phyloP scores from a whole-genome alignment of 2,329 filamentous ascomycete genomes.

The Simplicillium sp. region DNA sequence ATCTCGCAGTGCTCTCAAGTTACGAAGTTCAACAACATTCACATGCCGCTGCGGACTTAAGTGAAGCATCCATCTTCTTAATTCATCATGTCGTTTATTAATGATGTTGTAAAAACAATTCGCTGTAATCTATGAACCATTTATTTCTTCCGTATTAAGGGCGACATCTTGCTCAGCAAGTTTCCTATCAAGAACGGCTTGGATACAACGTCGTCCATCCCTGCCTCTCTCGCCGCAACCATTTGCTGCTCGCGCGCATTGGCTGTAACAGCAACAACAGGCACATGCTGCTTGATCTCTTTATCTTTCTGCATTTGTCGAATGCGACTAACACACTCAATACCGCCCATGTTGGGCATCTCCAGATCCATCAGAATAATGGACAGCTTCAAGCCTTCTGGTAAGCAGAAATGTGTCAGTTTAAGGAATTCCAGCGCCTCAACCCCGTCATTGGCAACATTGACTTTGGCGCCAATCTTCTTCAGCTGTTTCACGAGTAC shows the following conservation, averaged over 20 bases:
- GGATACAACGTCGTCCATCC: conserved; percentile 43
- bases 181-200: conserved; percentile 47
- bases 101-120: too few relatives aligned
- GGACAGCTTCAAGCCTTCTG: conserved; percentile 18
- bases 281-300: conserved; percentile 21
- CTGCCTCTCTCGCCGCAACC: conserved; percentile 21
- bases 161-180: conserved; percentile 42
- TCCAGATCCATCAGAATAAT: conserved; percentile 37
- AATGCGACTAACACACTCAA: conserved; percentile 30
- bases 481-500: conserved; percentile 55
- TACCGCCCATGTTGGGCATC: conserved; percentile 39
- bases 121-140: too few relatives aligned
- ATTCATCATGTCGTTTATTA: too few relatives aligned
- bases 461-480: conserved; percentile 48
- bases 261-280: conserved; percentile 36
- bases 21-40: too few relatives aligned
- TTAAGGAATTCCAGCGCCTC: conserved; percentile 38
- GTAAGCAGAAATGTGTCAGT: conserved; percentile 18
- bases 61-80: too few relatives aligned
- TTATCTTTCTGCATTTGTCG: conserved; percentile 25
- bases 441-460: conserved; percentile 52
- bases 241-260: conserved; percentile 40
- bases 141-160: too few relatives aligned
- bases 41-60: too few relatives aligned
- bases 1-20: too few relatives aligned